A percentile compares a stretch with the other conserved stretches of the same genome.
Evolutionary conservation across 2,329 filamentous ascomycete species (phyloP).

Genomic region (Penicillium griseofulvum): DNA sequence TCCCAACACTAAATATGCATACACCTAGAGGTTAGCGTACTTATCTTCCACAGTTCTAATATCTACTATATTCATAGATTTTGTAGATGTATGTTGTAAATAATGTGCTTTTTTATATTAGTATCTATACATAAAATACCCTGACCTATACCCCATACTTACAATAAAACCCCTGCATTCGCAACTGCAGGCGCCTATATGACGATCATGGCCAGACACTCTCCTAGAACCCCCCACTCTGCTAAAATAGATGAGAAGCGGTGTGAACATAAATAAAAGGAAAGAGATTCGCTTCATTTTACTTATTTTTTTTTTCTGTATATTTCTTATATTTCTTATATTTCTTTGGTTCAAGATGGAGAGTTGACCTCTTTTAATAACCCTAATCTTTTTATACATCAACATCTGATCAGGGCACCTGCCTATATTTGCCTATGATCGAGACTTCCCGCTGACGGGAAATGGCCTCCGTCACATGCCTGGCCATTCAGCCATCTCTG

Average conservation of each 20-base stretch:
- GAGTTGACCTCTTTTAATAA: conserved; percentile 9
- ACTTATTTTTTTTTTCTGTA: background rate
- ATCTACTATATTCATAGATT: no score
- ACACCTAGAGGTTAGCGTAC: background rate
- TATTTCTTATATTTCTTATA: background rate
- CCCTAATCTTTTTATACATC: conserved; percentile 17
- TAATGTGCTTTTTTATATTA: no score
- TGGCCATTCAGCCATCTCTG: conserved; percentile 14
- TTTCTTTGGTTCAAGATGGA: conserved; percentile 9
- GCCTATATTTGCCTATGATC: background rate
- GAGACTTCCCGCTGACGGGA: conserved; percentile 2
- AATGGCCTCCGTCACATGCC: conserved; percentile 32
- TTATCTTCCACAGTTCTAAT: no score
- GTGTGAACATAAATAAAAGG: conserved; percentile 4
- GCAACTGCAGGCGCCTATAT: conserved; percentile 13
- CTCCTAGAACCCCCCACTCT: conserved; percentile 10
- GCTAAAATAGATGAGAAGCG: conserved; percentile 16
- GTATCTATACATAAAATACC: background rate
- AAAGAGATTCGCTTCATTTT: background rate
- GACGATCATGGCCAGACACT: conserved; percentile 6
- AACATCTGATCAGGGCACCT: conserved; percentile 1
- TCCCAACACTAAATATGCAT: background rate
- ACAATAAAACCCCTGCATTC: conserved; percentile 15
- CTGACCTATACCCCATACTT: background rate
- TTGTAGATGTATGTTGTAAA: no score